Percentiles rank a stretch among this genome's conserved stretches.
Conservation (phyloP, 1,284 basidiomycete genomes). For the Leccinum fuscescens region DNA sequence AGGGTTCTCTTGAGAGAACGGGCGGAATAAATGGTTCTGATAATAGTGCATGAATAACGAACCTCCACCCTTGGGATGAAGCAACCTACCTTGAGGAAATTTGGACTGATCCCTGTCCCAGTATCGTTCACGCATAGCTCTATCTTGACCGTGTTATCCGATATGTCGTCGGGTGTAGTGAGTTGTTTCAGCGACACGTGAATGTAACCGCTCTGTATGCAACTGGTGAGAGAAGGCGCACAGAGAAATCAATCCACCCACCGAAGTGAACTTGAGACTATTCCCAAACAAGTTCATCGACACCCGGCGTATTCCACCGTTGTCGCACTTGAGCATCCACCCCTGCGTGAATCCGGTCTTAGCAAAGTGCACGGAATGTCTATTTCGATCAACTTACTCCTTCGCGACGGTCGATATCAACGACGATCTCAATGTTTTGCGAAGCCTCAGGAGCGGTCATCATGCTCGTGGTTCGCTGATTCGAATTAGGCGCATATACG, state of each 20-base stretch:
- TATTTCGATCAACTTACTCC: slow-evolving; percentile 45
- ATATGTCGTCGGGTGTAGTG: slow-evolving; percentile 50
- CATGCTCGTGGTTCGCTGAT: slow-evolving; percentile 38
- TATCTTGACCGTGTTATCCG: slow-evolving; percentile 64
- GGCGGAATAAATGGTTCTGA: slow-evolving; percentile 93
- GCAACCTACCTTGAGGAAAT: slow-evolving; percentile 71
- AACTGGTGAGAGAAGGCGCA: slow-evolving; percentile 11
- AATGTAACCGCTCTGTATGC: slow-evolving; percentile 74
- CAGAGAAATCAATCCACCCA: slow-evolving; percentile 31
- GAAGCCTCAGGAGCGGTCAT: slow-evolving; percentile 34
- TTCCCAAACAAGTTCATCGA: slow-evolving; percentile 97
- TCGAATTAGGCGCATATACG: slow-evolving; percentile 78
- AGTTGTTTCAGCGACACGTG: slow-evolving; percentile 83
- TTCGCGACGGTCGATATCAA: slow-evolving; percentile 78
- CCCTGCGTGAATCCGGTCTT: slow-evolving; percentile 47
- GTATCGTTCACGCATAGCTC: slow-evolving; percentile 89
- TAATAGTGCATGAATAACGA: slow-evolving; percentile 14
- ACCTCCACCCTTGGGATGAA: not conserved
- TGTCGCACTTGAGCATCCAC: slow-evolving; percentile 89
- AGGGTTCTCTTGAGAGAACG: slow-evolving; percentile 93
- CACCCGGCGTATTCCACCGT: slow-evolving; percentile 87
- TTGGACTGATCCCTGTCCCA: slow-evolving; percentile 89
- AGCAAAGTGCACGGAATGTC: slow-evolving; percentile 4
- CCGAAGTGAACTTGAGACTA: slow-evolving; percentile 88
- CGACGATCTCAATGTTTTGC: slow-evolving; percentile 80